Percentiles rank a stretch among this genome's conserved stretches.
These are phyloP conservation scores for Alloascoidea africana DNA, from an alignment of 805 yeast species.

Conservation along the genomic window DNA sequence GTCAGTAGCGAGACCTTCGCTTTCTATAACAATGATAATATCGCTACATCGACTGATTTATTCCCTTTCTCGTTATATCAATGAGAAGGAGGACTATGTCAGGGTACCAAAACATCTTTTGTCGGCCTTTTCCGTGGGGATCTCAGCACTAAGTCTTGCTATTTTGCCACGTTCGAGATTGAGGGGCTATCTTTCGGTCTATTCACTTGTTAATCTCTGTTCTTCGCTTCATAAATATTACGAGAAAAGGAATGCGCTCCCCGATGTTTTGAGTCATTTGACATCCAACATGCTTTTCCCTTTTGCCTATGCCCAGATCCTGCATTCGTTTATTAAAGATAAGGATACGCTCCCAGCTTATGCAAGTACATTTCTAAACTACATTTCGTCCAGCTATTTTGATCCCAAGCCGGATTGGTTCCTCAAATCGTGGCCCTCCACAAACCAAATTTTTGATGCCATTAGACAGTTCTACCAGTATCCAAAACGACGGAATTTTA, in stretches of 20 bases:
- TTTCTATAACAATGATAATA: no score
- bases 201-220: neutral
- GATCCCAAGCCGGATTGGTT: neutral
- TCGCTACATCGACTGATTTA: no score
- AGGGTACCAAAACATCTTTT: neutral
- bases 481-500: neutral
- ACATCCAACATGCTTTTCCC: neutral
- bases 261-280: neutral
- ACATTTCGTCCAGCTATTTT: neutral
- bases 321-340: neutral
- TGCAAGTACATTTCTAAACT: neutral
- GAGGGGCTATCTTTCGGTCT: neutral
- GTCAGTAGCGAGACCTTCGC: no score
- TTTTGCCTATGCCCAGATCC: neutral
- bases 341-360: neutral
- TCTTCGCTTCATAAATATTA: neutral
- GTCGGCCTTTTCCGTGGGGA: neutral
- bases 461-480: neutral
- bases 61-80: neutral
- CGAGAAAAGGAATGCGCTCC: neutral
- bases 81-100: constrained; percentile 1
- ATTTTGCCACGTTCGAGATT: neutral
- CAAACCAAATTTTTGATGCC: neutral
- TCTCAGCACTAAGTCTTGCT: neutral
- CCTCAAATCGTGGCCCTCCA: neutral